These are phyloP conservation scores for Leccinum rimulosum DNA, from an alignment of 768 basidiomycete species.

Conservation along the genomic window DNA sequence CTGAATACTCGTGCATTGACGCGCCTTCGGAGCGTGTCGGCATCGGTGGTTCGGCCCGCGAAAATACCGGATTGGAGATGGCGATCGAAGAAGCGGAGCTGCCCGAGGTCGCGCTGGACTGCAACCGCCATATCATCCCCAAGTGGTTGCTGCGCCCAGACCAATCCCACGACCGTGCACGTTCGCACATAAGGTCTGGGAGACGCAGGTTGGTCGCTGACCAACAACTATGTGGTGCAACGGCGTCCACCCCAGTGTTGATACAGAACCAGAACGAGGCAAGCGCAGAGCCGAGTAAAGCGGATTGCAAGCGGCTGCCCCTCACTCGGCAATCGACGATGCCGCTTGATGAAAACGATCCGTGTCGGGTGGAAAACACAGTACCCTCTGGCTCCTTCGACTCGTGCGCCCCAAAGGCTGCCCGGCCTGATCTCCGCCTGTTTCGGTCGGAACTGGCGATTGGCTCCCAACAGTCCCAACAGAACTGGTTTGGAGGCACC, in stretches of 20 bases:
- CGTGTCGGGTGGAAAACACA: slow-evolving; percentile 43
- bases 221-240: slow-evolving; percentile 47
- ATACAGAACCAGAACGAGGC: slow-evolving; percentile 32
- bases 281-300: slow-evolving; percentile 5
- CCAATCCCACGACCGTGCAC: slow-evolving; percentile 45
- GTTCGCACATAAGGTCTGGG: slow-evolving; percentile 41
- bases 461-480: slow-evolving; percentile 32
- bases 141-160: slow-evolving; percentile 76
- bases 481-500: slow-evolving; percentile 77
- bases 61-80: slow-evolving; percentile 42
- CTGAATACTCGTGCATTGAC: slow-evolving; percentile 8
- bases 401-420: not conserved
- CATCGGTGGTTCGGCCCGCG: slow-evolving; percentile 19
- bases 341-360: slow-evolving; percentile 39
- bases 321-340: slow-evolving; percentile 40
- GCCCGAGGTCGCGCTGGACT: slow-evolving; percentile 91
- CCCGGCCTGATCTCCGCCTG: slow-evolving; percentile 34
- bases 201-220: slow-evolving; percentile 35
- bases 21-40: slow-evolving; percentile 1
- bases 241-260: slow-evolving; percentile 73
- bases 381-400: slow-evolving; percentile 27
- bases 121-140: slow-evolving; percentile 94
- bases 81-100: slow-evolving; percentile 71
- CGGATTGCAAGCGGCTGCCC: slow-evolving; percentile 36
- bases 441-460: slow-evolving; percentile 41